Percentiles rank a stretch among this genome's conserved stretches.
phyloP scores from a whole-genome alignment of 2,329 filamentous ascomycete genomes.

The Didymellaceae sp. region DNA sequence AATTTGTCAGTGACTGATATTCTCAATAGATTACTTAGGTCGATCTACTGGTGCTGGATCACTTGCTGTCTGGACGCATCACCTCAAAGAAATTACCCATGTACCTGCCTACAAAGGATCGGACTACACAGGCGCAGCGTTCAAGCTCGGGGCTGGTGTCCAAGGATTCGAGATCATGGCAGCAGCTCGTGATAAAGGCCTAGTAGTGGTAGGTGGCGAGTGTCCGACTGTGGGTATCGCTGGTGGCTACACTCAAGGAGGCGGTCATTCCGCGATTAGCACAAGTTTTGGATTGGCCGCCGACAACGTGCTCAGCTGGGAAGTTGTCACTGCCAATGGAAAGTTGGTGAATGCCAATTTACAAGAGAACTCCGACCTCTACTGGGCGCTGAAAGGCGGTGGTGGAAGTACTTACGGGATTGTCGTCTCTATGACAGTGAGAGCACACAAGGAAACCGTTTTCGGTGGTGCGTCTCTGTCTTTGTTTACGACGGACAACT shows the following conservation, averaged over 20 bases:
- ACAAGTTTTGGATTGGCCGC: slow-evolving; percentile 48
- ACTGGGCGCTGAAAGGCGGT: slow-evolving; percentile 38
- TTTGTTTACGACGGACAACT: slow-evolving; percentile 20
- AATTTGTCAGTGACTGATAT: not conserved
- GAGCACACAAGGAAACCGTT: slow-evolving; percentile 27
- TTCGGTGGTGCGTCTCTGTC: slow-evolving; percentile 24
- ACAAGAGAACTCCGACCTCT: slow-evolving; percentile 29
- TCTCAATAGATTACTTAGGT: slow-evolving; percentile 23
- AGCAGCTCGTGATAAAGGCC: slow-evolving; percentile 24
- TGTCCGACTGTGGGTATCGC: slow-evolving; percentile 55
- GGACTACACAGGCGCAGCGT: slow-evolving; percentile 15
- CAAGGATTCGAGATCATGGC: slow-evolving; percentile 29
- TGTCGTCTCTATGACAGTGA: slow-evolving; percentile 30
- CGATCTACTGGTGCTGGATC: slow-evolving; percentile 21
- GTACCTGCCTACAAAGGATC: slow-evolving; percentile 8
- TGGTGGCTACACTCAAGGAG: slow-evolving; percentile 41
- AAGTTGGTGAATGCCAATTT: slow-evolving; percentile 27
- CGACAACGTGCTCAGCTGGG: slow-evolving; percentile 31
- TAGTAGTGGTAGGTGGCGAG: slow-evolving; percentile 30
- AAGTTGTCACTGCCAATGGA: slow-evolving; percentile 34
- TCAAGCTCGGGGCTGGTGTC: slow-evolving; percentile 38
- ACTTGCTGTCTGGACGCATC: slow-evolving; percentile 26
- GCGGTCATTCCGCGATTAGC: slow-evolving; percentile 59
- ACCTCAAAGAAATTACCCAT: slow-evolving; percentile 25
- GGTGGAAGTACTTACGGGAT: slow-evolving; percentile 38